Evolutionary conservation across 148 eudicot species (phyloP), one percentile per base, ranked within the genome.

Genomic region (Vaccinium macrocarpon): DNA sequence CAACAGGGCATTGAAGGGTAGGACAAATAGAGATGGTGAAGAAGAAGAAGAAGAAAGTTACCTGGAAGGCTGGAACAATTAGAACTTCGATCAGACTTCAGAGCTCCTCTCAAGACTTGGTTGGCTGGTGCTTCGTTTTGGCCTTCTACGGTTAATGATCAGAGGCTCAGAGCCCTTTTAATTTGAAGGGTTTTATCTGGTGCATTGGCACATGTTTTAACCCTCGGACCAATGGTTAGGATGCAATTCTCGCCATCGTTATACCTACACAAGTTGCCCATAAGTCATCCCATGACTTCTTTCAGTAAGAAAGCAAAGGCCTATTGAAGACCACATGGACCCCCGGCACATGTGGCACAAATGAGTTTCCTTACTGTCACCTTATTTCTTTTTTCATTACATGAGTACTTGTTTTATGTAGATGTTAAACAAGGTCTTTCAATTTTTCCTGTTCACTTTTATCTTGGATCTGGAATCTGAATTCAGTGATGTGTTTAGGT

Each of bases 401-500:
- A 32, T 76, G 46, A 68, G 74, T 62, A 23, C 53, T 32, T 10
- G 50, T 35, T 27, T 85, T 82, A 21, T 82, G 62, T 9, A 52
- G 50, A 78, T 75, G 46, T 25, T 23, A 50, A 29, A 64, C 35
- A 56, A 49, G n/a, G 57, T 18, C 50, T 42, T 29, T 12, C 16
- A 23, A n/a, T 62, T 27, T 80, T 71, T 73, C n/a, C 14, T 52
- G 51, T 27, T 49, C 51, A 14, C 68, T 77, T 75, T 51, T 49
- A 19, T 46, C 66, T 85, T 76, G 82, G 82, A 38, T 78, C 81
- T 84, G 52, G 77, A 84, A 83, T 86, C 59, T 82, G 82, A 90
- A 71, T 78, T 29, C 79, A 53, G 23, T 84, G 11, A 76, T 62
- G 9, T 74, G 71, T 86, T 92, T 87, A 93, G 98, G 88, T 86